These are phyloP conservation scores for Linnemannia hyalina DNA, from an alignment of 192 early-diverging fungal species.

Conservation along the genomic window DNA sequence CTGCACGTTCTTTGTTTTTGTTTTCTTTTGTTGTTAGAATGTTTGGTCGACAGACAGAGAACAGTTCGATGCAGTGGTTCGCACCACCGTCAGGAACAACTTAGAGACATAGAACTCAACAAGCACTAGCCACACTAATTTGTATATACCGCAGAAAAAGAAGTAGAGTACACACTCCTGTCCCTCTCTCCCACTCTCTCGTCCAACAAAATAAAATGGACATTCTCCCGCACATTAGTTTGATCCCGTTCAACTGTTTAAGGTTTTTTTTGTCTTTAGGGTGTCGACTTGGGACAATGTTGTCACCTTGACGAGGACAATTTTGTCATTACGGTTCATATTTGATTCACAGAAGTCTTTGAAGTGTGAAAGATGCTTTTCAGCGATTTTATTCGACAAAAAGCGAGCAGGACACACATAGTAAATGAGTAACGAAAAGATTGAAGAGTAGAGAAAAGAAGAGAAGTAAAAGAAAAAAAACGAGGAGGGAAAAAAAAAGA, in stretches of 20 bases:
- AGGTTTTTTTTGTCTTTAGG: too few relatives aligned
- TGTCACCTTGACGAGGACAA: too few relatives aligned
- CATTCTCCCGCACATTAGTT: too few relatives aligned
- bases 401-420: neutral
- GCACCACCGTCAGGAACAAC: constrained; percentile 80
- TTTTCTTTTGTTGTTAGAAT: constrained; percentile 64
- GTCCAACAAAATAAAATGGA: too few relatives aligned
- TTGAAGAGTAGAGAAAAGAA: neutral
- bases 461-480: constrained; percentile 8
- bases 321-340: too few relatives aligned
- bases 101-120: constrained; percentile 72
- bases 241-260: too few relatives aligned
- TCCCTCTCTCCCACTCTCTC: too few relatives aligned
- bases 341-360: too few relatives aligned
- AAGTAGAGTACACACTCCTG: too few relatives aligned
- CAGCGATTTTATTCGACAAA: too few relatives aligned
- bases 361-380: too few relatives aligned
- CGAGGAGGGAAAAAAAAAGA: constrained; percentile 33
- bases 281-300: too few relatives aligned
- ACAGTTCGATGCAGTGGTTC: constrained; percentile 86
- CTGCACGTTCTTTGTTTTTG: neutral
- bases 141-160: neutral
- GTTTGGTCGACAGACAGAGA: constrained; percentile 91
- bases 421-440: neutral
- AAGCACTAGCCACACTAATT: neutral